Percentiles rank a stretch among this genome's conserved stretches.
Conservation (phyloP, 2,329 filamentous ascomycete genomes). For the Cytospora piceae region DNA sequence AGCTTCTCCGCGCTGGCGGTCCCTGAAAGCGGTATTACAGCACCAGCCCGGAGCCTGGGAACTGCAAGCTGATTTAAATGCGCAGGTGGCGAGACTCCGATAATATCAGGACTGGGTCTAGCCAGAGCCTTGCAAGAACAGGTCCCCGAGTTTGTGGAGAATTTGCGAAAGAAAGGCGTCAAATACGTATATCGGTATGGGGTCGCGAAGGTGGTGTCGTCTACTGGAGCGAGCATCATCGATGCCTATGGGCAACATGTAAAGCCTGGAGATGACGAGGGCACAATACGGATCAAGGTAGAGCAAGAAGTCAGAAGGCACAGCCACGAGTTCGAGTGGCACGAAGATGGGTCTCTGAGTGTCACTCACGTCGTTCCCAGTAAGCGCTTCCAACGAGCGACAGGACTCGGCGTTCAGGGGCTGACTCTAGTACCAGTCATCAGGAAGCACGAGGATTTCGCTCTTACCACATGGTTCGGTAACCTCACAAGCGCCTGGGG, state of each 20-base stretch:
- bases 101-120: constrained; percentile 39
- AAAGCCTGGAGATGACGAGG: constrained; percentile 34
- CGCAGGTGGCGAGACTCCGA: constrained; percentile 42
- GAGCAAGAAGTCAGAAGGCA: constrained; percentile 41
- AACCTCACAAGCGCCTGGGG: constrained; percentile 44
- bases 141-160: constrained; percentile 38
- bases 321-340: constrained; percentile 40
- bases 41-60: neutral
- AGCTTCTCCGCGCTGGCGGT: constrained; percentile 38
- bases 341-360: constrained; percentile 41
- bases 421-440: constrained; percentile 32
- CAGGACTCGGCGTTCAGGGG: neutral
- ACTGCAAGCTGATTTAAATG: neutral
- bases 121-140: constrained; percentile 35
- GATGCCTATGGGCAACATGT: constrained; percentile 41
- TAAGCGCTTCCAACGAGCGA: constrained; percentile 26
- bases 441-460: constrained; percentile 37
- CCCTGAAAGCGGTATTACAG: constrained; percentile 32
- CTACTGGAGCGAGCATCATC: constrained; percentile 39
- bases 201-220: constrained; percentile 36
- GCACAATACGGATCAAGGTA: constrained; percentile 35
- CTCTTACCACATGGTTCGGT: constrained; percentile 39
- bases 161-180: constrained; percentile 37
- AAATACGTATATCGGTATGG: constrained; percentile 40
- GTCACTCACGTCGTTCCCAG: constrained; percentile 40